Conservation (phyloP, 495 filamentous ascomycete genomes). For the Hamigera avellanea region DNA sequence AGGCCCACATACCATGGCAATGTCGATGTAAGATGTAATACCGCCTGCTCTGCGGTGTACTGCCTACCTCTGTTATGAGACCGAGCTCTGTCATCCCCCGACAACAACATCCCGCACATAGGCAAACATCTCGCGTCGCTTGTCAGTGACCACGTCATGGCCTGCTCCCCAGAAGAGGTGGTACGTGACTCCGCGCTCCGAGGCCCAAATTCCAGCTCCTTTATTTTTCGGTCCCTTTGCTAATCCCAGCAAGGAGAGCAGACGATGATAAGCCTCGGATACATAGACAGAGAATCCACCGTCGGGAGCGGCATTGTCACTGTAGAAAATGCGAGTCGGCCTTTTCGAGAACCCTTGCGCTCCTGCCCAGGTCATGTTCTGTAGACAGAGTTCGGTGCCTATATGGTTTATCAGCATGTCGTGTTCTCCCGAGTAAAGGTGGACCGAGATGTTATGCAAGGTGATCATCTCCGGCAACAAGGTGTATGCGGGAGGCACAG, state of each 20-base stretch:
- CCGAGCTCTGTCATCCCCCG: neutral
- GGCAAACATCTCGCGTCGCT: slow-evolving; percentile 27
- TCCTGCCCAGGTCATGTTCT: slow-evolving; percentile 29
- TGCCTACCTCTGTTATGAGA: too few species aligned
- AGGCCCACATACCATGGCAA: too few species aligned
- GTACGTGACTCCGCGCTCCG: slow-evolving; percentile 24
- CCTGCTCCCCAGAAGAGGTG: slow-evolving; percentile 24
- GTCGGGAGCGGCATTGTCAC: slow-evolving; percentile 16
- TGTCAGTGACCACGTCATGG: slow-evolving; percentile 24
- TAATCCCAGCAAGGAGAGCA: neutral
- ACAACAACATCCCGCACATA: slow-evolving; percentile 28
- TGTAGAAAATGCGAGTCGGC: slow-evolving; percentile 11
- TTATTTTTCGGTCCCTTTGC: neutral
- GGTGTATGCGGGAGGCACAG: slow-evolving; percentile 17
- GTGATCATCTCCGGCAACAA: slow-evolving; percentile 24
- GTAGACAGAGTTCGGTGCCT: slow-evolving; percentile 24
- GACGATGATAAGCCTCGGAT: too few species aligned
- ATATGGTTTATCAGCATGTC: slow-evolving; percentile 31
- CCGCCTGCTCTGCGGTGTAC: too few species aligned
- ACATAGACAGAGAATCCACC: too few species aligned
- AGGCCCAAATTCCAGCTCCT: slow-evolving; percentile 16
- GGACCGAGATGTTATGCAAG: slow-evolving; percentile 21
- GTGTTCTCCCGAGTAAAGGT: slow-evolving; percentile 28
- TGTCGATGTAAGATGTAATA: too few species aligned
- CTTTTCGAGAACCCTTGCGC: slow-evolving; percentile 17